phyloP scores from a whole-genome alignment of 2,329 filamentous ascomycete species.

The Colletotrichum higginsianum region DNA sequence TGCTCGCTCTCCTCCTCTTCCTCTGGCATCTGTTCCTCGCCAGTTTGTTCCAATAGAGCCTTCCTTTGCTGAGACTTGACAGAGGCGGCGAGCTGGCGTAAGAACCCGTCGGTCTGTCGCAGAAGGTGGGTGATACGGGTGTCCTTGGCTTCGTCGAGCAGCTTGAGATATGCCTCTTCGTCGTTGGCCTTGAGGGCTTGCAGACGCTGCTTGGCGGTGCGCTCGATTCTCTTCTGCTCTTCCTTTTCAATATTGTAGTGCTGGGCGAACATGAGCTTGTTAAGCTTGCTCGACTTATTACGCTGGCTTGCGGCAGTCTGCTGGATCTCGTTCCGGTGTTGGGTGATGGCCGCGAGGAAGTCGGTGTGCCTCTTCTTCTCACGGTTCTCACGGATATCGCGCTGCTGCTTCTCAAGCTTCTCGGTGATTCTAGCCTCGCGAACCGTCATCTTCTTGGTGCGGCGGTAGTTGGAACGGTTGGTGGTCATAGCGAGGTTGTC shows the following conservation, averaged over 20 bases:
- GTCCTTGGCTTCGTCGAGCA: constrained; percentile 98
- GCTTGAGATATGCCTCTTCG: constrained; percentile 97
- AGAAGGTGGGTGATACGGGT: constrained; percentile 98
- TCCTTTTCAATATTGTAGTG: constrained; percentile 99
- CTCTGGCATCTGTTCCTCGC: constrained; percentile 69
- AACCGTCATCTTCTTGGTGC: constrained; percentile 97
- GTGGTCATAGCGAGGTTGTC: constrained; percentile 98
- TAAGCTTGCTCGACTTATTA: constrained; percentile 86
- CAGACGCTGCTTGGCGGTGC: constrained; percentile 98
- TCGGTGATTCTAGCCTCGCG: constrained; percentile 97
- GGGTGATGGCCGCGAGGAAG: constrained; percentile 88
- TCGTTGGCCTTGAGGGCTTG: constrained; percentile 99
- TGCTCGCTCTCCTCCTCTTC: constrained; percentile 77
- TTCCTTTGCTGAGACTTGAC: constrained; percentile 94
- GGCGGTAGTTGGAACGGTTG: constrained; percentile 90
- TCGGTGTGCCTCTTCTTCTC: constrained; percentile 98
- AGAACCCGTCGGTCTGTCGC: constrained; percentile 96
- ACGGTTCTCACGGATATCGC: constrained; percentile 93
- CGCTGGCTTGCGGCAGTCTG: constrained; percentile 77
- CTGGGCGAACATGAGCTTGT: constrained; percentile 88
- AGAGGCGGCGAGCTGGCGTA: constrained; percentile 93
- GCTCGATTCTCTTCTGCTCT: constrained; percentile 97
- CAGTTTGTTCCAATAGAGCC: constrained; percentile 80
- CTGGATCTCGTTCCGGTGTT: constrained; percentile 84
- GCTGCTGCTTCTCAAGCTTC: constrained; percentile 99